Evolutionary conservation across 192 early-diverging fungal species (phyloP).

Genomic region (Powellomyces hirtus): DNA sequence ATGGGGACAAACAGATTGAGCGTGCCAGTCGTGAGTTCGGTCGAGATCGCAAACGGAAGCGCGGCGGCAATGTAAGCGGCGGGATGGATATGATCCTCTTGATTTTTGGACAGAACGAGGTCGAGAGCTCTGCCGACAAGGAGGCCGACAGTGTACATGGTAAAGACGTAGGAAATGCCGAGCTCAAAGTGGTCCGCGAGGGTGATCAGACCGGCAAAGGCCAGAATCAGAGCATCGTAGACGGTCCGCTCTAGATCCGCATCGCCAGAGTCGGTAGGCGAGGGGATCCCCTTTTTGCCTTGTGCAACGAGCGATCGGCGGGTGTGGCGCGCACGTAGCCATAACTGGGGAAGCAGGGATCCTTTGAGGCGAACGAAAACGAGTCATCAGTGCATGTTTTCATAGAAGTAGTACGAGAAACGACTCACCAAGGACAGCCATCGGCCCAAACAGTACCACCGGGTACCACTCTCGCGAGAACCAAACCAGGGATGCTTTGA

Average conservation of each 20-base stretch:
- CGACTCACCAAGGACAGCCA: slow-evolving; percentile 37
- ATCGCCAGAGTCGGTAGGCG: neutral
- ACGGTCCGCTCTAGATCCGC: slow-evolving; percentile 4
- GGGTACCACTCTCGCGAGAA: slow-evolving; percentile 60
- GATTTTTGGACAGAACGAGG: neutral
- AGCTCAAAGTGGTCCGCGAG: slow-evolving; percentile 20
- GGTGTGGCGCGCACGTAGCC: neutral
- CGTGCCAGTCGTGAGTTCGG: slow-evolving; percentile 23
- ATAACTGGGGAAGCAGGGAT: slow-evolving; percentile 5
- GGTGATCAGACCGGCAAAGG: neutral
- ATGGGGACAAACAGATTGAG: slow-evolving; percentile 68
- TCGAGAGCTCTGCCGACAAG: slow-evolving; percentile 30
- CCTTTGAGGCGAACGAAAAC: no score
- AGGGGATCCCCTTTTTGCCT: neutral
- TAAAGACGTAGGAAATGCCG: slow-evolving; percentile 26
- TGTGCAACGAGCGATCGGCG: neutral
- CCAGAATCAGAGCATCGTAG: neutral
- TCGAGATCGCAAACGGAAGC: slow-evolving; percentile 13
- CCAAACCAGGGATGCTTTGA: slow-evolving; percentile 52
- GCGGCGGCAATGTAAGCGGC: slow-evolving; percentile 28
- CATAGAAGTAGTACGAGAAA: no score
- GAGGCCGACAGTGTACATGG: slow-evolving; percentile 4
- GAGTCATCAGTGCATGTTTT: no score
- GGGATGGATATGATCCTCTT: slow-evolving; percentile 15
- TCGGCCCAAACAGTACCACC: slow-evolving; percentile 49